Percentiles rank a stretch among this genome's conserved stretches.
Evolutionary conservation across 2,329 filamentous ascomycete species (phyloP).

Genomic region (Aspergillus sp.): DNA sequence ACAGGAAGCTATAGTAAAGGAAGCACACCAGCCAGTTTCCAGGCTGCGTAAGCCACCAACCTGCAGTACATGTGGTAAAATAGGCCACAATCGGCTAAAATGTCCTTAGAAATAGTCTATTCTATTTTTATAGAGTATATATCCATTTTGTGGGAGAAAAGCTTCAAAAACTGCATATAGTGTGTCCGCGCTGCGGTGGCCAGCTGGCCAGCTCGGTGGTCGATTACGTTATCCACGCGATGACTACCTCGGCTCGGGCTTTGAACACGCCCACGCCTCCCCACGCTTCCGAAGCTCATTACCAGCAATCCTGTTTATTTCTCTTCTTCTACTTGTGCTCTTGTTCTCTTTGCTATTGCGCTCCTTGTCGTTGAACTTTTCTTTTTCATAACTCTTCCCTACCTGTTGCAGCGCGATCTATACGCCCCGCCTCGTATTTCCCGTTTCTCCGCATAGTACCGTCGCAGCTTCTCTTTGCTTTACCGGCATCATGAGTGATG

Average conservation of each 20-base stretch:
- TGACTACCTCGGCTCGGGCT: constrained; percentile 13
- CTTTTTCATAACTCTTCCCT: neutral
- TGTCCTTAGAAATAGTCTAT: neutral
- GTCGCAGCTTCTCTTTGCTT: neutral
- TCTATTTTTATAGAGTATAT: neutral
- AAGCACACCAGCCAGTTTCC: neutral
- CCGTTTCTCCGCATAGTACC: neutral
- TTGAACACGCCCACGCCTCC: constrained; percentile 6
- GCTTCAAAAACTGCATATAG: neutral
- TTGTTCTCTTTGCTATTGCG: neutral
- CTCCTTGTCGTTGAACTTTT: neutral
- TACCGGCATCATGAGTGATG: constrained; percentile 52
- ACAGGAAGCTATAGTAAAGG: too few species aligned
- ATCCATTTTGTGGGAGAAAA: neutral
- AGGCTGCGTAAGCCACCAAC: neutral
- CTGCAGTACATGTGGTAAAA: neutral
- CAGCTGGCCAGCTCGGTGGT: neutral
- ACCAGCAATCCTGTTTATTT: neutral
- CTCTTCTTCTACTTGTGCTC: neutral
- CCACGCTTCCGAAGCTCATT: constrained; percentile 1
- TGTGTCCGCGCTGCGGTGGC: too few species aligned
- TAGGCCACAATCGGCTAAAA: neutral
- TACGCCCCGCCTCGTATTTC: neutral
- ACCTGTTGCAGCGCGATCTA: neutral
- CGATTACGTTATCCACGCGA: constrained; percentile 14